Conservation (phyloP, 2,329 filamentous ascomycete genomes). For the Epichloe sp. region DNA sequence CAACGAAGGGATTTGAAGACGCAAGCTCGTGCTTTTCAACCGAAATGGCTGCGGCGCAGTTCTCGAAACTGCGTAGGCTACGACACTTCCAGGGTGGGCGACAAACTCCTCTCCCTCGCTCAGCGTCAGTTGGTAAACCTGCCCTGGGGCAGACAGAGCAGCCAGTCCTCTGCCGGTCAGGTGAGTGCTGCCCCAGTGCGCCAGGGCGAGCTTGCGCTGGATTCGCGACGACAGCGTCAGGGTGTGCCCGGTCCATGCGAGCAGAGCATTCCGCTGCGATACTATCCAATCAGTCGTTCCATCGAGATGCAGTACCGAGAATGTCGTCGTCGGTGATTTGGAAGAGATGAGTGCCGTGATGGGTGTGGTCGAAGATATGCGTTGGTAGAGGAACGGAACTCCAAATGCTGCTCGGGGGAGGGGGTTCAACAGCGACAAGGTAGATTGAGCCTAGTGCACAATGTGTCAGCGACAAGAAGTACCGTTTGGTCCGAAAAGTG, state of each 20-base stretch:
- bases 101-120: constrained; percentile 79
- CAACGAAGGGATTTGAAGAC: constrained; percentile 63
- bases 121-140: constrained; percentile 76
- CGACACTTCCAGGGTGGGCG: constrained; percentile 79
- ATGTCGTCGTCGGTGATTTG: constrained; percentile 73
- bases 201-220: constrained; percentile 60
- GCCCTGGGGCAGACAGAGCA: constrained; percentile 72
- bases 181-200: constrained; percentile 84
- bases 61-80: constrained; percentile 73
- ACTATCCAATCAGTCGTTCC: constrained; percentile 94
- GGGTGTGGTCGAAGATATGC: constrained; percentile 75
- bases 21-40: constrained; percentile 63
- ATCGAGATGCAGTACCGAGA: constrained; percentile 79
- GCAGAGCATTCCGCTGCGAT: constrained; percentile 68
- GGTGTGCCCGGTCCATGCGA: constrained; percentile 95
- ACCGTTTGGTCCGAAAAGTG: neutral
- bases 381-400: constrained; percentile 90
- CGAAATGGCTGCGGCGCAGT: constrained; percentile 72
- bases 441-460: constrained; percentile 60
- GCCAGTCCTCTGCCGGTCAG: constrained; percentile 79
- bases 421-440: constrained; percentile 74
- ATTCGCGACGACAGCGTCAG: constrained; percentile 63
- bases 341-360: constrained; percentile 81
- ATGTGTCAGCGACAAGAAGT: neutral
- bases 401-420: constrained; percentile 59